Conservation (phyloP, 1,139 yeast genomes). For the Pichia sp. region DNA sequence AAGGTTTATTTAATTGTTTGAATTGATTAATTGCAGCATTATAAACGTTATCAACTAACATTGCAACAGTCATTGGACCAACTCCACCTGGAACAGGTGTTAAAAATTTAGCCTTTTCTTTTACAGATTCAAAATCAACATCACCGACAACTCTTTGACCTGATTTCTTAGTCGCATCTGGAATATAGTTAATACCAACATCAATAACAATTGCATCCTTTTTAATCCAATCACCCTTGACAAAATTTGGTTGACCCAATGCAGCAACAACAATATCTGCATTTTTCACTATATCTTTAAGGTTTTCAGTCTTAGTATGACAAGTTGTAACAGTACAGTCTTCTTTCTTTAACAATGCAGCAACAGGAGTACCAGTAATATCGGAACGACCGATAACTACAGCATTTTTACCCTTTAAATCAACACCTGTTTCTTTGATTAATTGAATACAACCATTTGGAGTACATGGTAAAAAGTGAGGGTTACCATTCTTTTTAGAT, state of each 20-base stretch:
- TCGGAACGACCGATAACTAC: slow-evolving; percentile 95
- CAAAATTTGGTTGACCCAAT: slow-evolving; percentile 75
- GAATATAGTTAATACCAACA: slow-evolving; percentile 90
- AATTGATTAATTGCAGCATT: slow-evolving; percentile 65
- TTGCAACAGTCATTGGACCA: slow-evolving; percentile 99
- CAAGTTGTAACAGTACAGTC: slow-evolving; percentile 84
- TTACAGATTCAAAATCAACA: slow-evolving; percentile 71
- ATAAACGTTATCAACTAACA: slow-evolving; percentile 83
- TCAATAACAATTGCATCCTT: slow-evolving; percentile 83
- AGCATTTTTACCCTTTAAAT: slow-evolving; percentile 72
- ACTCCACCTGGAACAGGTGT: slow-evolving; percentile 99
- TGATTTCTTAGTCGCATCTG: slow-evolving; percentile 67
- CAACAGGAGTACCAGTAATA: slow-evolving; percentile 92
- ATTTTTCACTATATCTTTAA: slow-evolving; percentile 51
- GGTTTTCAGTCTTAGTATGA: slow-evolving; percentile 69
- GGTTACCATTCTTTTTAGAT: slow-evolving; percentile 82
- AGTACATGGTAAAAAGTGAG: slow-evolving; percentile 87
- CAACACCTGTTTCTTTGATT: slow-evolving; percentile 56
- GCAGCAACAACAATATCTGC: slow-evolving; percentile 95
- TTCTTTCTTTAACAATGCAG: slow-evolving; percentile 69
- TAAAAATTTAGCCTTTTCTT: slow-evolving; percentile 61
- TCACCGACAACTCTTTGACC: slow-evolving; percentile 93
- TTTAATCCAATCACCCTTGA: slow-evolving; percentile 87
- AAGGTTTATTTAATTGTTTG: slow-evolving; percentile 37
- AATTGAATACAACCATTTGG: slow-evolving; percentile 90